phyloP scores from a whole-genome alignment of 305 asterid genomes.

The Petunia hybrid region DNA sequence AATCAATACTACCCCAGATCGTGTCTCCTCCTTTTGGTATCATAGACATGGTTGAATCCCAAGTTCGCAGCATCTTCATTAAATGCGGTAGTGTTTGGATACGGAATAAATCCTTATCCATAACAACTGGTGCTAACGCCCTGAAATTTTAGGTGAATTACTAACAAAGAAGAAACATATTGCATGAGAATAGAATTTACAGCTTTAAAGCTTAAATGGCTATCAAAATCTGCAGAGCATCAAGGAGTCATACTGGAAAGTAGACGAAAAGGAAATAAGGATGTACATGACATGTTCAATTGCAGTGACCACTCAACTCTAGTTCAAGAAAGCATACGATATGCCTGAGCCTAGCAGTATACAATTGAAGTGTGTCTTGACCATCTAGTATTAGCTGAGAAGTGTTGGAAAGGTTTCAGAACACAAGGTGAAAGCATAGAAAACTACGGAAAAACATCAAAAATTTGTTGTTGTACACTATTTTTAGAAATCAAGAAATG shows the following conservation, averaged over 20 bases:
- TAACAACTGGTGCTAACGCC: conserved; percentile 82
- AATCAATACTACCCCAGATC: conserved; percentile 91
- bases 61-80: conserved; percentile 90
- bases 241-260: neutral
- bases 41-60: conserved; percentile 98
- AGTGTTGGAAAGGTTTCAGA: neutral
- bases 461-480: neutral
- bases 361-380: no score
- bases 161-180: neutral
- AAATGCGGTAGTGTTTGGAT: conserved; percentile 83
- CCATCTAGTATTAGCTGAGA: no score
- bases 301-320: conserved; percentile 1
- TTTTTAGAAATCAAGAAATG: neutral
- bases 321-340: neutral
- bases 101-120: conserved; percentile 76
- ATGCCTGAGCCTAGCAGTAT: neutral
- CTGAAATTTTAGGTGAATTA: conserved; percentile 44
- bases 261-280: neutral
- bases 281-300: neutral
- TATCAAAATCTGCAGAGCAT: conserved; percentile 1
- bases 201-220: neutral
- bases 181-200: neutral
- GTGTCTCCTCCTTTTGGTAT: conserved; percentile 93
- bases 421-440: neutral
- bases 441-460: neutral